phyloP scores from a whole-genome alignment of 805 yeast genomes.

The Suhomyces emberorum region DNA sequence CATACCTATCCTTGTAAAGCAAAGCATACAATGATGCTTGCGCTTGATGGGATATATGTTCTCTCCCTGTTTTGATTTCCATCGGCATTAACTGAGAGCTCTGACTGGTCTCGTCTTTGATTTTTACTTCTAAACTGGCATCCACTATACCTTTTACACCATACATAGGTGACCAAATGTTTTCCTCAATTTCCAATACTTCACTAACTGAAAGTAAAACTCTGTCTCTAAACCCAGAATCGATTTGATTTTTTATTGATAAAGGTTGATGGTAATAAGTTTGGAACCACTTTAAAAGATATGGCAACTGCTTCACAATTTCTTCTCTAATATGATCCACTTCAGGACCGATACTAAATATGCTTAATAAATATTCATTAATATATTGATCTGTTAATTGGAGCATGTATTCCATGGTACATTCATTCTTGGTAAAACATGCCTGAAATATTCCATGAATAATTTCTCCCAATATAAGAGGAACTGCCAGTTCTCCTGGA shows the following conservation, averaged over 20 bases:
- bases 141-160: slow-evolving; percentile 91
- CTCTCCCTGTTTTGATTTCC: slow-evolving; percentile 86
- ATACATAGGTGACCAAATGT: slow-evolving; percentile 84
- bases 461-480: slow-evolving; percentile 75
- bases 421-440: slow-evolving; percentile 41
- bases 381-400: slow-evolving; percentile 37
- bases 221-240: slow-evolving; percentile 6
- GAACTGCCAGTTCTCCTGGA: slow-evolving; percentile 62
- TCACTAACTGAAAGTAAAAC: slow-evolving; percentile 41
- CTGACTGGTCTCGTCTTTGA: slow-evolving; percentile 29
- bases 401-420: slow-evolving; percentile 38
- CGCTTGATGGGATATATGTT: slow-evolving; percentile 69
- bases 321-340: slow-evolving; percentile 40
- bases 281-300: slow-evolving; percentile 52
- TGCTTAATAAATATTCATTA: slow-evolving; percentile 45
- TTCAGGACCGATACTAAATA: slow-evolving; percentile 54
- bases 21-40: slow-evolving; percentile 83
- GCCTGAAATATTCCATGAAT: slow-evolving; percentile 74
- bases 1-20: slow-evolving; percentile 76
- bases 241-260: slow-evolving; percentile 5
- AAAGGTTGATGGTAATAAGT: slow-evolving; percentile 35
- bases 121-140: slow-evolving; percentile 61
- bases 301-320: slow-evolving; percentile 46
- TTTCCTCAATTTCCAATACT: slow-evolving; percentile 83
- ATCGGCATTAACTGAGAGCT: slow-evolving; percentile 67